Conservation (phyloP, 441 rosid species). For the Adansonia grandidieri region DNA sequence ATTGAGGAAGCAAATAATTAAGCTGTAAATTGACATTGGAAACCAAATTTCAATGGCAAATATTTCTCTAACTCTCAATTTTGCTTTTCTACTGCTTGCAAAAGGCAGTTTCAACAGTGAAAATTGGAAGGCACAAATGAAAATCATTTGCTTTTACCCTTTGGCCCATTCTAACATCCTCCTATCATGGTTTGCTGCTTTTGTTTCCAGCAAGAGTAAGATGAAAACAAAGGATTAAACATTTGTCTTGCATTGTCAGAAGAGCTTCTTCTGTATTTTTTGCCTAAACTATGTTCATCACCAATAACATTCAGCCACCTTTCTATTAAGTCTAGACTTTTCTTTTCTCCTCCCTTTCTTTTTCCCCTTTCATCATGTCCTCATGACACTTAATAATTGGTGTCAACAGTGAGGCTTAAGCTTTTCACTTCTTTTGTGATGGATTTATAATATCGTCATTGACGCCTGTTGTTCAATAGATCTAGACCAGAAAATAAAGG, state of each 20-base stretch:
- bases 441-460: slow-evolving; percentile 1
- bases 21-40: slow-evolving; percentile 4
- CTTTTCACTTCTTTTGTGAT: background rate
- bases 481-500: background rate
- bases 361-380: background rate
- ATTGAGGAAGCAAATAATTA: background rate
- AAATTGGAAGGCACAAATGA: too few relatives aligned
- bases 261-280: background rate
- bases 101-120: background rate
- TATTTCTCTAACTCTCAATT: background rate
- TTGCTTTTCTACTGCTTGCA: slow-evolving; percentile 11
- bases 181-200: background rate
- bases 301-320: background rate
- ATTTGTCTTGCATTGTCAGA: background rate
- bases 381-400: background rate
- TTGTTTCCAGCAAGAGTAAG: background rate
- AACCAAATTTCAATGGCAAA: background rate
- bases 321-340: background rate
- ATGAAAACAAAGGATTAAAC: background rate
- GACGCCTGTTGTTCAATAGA: background rate
- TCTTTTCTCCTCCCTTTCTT: background rate
- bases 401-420: background rate
- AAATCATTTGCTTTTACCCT: too few relatives aligned
- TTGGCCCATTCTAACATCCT: too few relatives aligned
- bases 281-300: background rate